Evolutionary conservation across 1,284 basidiomycete genomes (phyloP), one percentile per base, ranked within the genome.

Genomic region (Trichosporon sp.): DNA sequence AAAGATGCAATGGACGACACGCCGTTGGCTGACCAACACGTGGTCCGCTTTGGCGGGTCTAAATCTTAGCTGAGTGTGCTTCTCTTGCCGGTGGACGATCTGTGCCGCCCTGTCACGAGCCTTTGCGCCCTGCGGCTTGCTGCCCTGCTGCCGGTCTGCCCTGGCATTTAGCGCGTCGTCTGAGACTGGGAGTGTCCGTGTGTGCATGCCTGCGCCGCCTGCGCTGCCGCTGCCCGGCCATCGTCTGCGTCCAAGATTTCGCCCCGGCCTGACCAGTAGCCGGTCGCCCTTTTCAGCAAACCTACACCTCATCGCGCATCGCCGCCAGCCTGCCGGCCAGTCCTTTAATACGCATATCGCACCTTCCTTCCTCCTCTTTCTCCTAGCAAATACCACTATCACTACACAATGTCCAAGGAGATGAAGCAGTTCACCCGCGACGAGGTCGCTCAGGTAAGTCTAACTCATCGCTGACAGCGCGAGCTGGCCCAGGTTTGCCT

Each of bases 381-480:
- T 8, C 33, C 33, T 25, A 44, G n/a, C 27, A 40, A 46, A 59
- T 46, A n/a, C 32, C 60, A 68, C 33, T 29, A 65, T 7, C 49
- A 61, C 37, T n/a, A 5, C 57, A 63, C 36, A 33, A 69, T 67
- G 64, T n/a, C 49, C 16, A 54, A 54, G 49, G 49, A 54, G 13
- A 70, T 81, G 68, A 80, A 80, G 71, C 66, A 72, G 10, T 73
- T 78, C 66, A 74, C 77, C 1, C 70, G 66, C 49, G 79, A 80
- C 14, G 81, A 83, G 69, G 81, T 83, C 44, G 80, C 80, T 31
- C 77, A 81, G 74, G 81, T 81, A n/a, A 36, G 79, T 74, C 11
- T 8, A 25, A 8, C 37, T 21, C 19, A 10, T 9, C 16, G 40
- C 19, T 21, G 4, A 44, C 37, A 37, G 29, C 27, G 16, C 49